Conservation (phyloP, 1,139 yeast species). For the Geotrichum bryndzae region DNA sequence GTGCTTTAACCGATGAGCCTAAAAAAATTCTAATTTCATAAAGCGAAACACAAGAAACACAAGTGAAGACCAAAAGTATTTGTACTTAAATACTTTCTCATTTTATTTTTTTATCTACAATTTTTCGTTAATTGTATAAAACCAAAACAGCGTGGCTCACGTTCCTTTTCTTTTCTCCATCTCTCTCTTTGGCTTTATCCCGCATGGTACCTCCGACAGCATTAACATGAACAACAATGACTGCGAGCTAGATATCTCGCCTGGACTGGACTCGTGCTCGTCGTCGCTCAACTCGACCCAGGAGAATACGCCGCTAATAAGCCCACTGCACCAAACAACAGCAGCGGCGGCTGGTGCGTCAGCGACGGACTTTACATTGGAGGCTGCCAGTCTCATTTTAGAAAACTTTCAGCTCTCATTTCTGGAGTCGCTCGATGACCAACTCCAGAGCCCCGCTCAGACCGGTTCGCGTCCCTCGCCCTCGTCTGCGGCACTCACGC, state of each 20-base stretch:
- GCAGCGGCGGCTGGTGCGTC: not conserved
- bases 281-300: conserved; percentile 2
- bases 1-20: not conserved
- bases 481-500: not conserved
- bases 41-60: not conserved
- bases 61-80: not conserved
- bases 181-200: not conserved
- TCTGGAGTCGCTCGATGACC: not conserved
- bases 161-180: not conserved
- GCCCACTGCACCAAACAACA: not conserved
- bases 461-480: not conserved
- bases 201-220: not conserved
- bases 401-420: not conserved
- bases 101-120: not conserved
- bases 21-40: not conserved
- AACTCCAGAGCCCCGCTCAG: not conserved
- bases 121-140: not conserved
- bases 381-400: not conserved
- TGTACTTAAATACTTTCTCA: not conserved
- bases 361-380: not conserved
- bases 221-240: conserved; percentile 1
- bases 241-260: not conserved
- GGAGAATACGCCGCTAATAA: conserved; percentile 6
- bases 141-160: not conserved
- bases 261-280: conserved; percentile 5